Evolutionary conservation across 192 early-diverging fungal species (phyloP).

Genomic region (Coemansia furcata): DNA sequence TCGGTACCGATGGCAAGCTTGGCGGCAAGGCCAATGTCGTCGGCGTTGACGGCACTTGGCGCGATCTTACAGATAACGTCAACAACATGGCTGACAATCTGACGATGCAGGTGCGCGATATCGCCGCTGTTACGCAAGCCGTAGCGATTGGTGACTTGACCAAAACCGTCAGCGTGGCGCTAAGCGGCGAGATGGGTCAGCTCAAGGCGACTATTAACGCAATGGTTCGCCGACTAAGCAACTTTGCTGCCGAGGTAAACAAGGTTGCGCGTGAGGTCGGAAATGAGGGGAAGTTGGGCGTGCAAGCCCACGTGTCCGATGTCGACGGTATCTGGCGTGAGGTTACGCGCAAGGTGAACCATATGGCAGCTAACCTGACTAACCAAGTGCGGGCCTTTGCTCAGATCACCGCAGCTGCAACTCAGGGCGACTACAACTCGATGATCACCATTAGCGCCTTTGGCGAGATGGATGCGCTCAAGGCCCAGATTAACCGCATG

Average conservation of each 20-base stretch:
- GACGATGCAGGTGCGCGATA: constrained; percentile 66
- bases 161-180: constrained; percentile 52
- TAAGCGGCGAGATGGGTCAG: constrained; percentile 59
- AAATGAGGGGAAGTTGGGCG: constrained; percentile 73
- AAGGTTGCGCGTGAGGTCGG: constrained; percentile 67
- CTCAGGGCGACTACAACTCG: constrained; percentile 67
- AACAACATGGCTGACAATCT: constrained; percentile 70
- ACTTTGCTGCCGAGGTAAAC: constrained; percentile 63
- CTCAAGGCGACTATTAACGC: constrained; percentile 63
- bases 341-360: constrained; percentile 71
- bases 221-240: constrained; percentile 59
- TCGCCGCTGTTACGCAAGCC: constrained; percentile 66
- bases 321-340: constrained; percentile 79
- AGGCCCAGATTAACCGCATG: constrained; percentile 85
- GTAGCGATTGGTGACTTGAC: constrained; percentile 62
- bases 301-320: constrained; percentile 67
- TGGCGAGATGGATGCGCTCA: constrained; percentile 83
- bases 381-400: constrained; percentile 82
- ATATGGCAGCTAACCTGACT: constrained; percentile 70
- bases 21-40: constrained; percentile 62
- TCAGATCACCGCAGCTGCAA: constrained; percentile 69
- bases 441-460: constrained; percentile 77
- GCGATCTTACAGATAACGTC: constrained; percentile 65
- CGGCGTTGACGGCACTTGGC: constrained; percentile 66
- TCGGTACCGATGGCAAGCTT: constrained; percentile 67